A percentile compares a stretch with the other conserved stretches of the same genome.
These are phyloP conservation scores for Pichia sp. DNA, from an alignment of 1,139 yeast genomes.

Conservation along the genomic window DNA sequence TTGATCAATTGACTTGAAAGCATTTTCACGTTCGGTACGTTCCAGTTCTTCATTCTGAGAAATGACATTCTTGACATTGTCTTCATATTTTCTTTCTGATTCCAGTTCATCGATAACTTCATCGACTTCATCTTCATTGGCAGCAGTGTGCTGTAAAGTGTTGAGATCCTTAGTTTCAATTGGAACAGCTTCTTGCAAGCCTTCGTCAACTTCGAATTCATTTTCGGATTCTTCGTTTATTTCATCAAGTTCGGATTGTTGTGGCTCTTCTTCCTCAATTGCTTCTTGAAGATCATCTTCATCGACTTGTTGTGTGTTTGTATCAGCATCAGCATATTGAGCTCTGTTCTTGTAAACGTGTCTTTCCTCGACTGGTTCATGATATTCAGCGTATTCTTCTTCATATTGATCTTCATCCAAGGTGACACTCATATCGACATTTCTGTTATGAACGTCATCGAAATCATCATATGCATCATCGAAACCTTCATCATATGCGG, in stretches of 20 bases:
- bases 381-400: not conserved
- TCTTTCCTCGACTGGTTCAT: not conserved
- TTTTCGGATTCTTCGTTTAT: too few species aligned
- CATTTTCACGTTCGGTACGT: conserved; percentile 22
- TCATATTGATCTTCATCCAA: conserved; percentile 10
- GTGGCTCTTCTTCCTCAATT: conserved; percentile 11
- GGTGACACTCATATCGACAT: conserved; percentile 14
- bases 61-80: conserved; percentile 27
- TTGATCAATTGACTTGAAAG: conserved; percentile 19
- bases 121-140: conserved; percentile 7
- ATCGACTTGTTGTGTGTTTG: not conserved
- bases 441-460: conserved; percentile 11
- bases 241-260: conserved; percentile 15
- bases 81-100: conserved; percentile 29
- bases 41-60: conserved; percentile 25
- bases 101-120: conserved; percentile 26
- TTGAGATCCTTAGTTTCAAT: not conserved
- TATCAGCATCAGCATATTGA: not conserved
- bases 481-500: conserved; percentile 10
- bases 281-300: not conserved
- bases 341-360: not conserved
- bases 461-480: conserved; percentile 19
- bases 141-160: not conserved
- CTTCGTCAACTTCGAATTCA: too few species aligned
- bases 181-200: not conserved